Base-by-base conservation (phyloP, 2,329 filamentous ascomycete genomes). In the Aspergillus phoenicis region DNA sequence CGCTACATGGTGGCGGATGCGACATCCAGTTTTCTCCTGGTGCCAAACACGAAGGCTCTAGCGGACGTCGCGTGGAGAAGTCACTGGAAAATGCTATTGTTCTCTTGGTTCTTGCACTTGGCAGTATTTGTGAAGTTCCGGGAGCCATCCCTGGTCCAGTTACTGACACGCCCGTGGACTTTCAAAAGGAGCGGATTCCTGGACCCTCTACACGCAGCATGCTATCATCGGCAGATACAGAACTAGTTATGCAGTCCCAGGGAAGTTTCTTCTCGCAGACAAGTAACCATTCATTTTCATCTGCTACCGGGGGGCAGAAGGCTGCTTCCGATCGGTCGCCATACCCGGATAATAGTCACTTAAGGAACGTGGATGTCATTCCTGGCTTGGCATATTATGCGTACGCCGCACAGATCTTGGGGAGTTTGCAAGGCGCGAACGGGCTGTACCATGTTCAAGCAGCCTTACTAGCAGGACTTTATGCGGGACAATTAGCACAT, bases 321-420 rank as follows among this genome's bases (percentile, higher is more conserved):
- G 64, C 64, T 26, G 58, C 64, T 4, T 65, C 65, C 22, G 60
- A 59, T 20, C 62, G 49, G 13, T 52, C 57, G 55, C 57, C 47
- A 30, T 63, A 55, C 6, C 64, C 56, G 15, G 73, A 71, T 20
- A 61, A 58, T 3, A 58, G 64, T 2, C 52, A 68, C 13, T 63
- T 76, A 57, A 83, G 85, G 67, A 97, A 96, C 71, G 83, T 95
- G 54, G 93, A 98, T 69, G 84, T 90, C 6, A 90, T 97, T 62
- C 94, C 95, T 0, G 95, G 95, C 0, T 80, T 98, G 60, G 90
- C 93, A 30, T 97, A 97, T 73, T 97, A 93, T 73, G 90, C 91
- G 1, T 88, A 91, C 63, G 94, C 93, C 2, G 89, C 89, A 1
- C 90, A 95, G 63, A 97, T 98, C 39, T 80, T 98, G 15, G 93